These are phyloP conservation scores for Westerdykella aurantiaca DNA, from an alignment of 2,329 filamentous ascomycete species.

Conservation along the genomic window DNA sequence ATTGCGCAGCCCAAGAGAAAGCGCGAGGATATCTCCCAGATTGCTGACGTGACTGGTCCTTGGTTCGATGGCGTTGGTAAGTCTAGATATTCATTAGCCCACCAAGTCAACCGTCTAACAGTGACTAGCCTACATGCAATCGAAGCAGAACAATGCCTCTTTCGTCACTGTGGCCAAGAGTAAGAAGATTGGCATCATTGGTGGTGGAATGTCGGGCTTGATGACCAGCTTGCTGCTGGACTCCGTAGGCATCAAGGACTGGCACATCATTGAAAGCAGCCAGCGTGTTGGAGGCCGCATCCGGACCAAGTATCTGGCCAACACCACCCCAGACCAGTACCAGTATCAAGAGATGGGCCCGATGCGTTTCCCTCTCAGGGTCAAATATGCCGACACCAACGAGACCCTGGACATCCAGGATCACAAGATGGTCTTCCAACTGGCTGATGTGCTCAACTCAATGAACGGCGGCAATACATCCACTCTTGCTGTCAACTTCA, in stretches of 20 bases:
- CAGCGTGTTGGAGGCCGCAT: conserved; percentile 59
- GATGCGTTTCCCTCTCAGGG: conserved; percentile 57
- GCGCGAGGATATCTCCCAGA: conserved; percentile 40
- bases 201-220: conserved; percentile 60
- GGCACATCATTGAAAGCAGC: conserved; percentile 57
- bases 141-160: conserved; percentile 49
- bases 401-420: conserved; percentile 56
- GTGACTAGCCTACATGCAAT: conserved; percentile 44
- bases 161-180: conserved; percentile 52
- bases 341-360: conserved; percentile 64
- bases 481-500: conserved; percentile 52
- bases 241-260: conserved; percentile 54
- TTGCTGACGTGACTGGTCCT: conserved; percentile 53
- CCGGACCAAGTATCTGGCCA: conserved; percentile 57
- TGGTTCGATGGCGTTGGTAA: conserved; percentile 59
- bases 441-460: conserved; percentile 55
- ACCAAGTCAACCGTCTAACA: too few relatives aligned
- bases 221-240: conserved; percentile 50
- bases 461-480: conserved; percentile 49
- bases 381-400: conserved; percentile 47
- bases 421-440: conserved; percentile 59
- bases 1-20: conserved; percentile 33
- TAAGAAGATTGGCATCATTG: conserved; percentile 58
- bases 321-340: conserved; percentile 54
- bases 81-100: too few relatives aligned